Percentiles rank a stretch among this genome's conserved stretches.
Conservation (phyloP, 164 flowering plant genomes). For the Warburgia ugandensis region DNA sequence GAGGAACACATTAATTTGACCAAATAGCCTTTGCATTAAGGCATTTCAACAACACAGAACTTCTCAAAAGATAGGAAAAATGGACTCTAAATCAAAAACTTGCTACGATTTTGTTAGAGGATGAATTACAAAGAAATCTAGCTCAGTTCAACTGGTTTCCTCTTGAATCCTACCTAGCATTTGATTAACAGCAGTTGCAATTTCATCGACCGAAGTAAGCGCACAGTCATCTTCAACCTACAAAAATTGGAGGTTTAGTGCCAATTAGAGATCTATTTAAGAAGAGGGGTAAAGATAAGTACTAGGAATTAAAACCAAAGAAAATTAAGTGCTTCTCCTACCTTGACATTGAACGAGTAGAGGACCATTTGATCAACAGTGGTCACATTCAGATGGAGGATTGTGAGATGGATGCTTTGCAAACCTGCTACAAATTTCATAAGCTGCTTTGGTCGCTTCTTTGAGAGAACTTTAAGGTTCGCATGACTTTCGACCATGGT, state of each 20-base stretch:
- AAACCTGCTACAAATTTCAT: conserved; percentile 57
- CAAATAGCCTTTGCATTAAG: too few relatives aligned
- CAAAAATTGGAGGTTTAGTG: background rate
- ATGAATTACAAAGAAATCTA: too few relatives aligned
- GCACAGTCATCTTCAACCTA: conserved; percentile 72
- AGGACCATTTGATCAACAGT: conserved; percentile 54
- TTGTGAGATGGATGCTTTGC: conserved; percentile 42
- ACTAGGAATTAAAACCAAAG: background rate
- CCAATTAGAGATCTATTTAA: background rate
- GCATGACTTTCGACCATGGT: conserved; percentile 90
- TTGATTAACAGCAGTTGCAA: conserved; percentile 55
- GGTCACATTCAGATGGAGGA: conserved; percentile 81
- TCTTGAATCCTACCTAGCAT: conserved; percentile 48
- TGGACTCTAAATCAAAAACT: background rate
- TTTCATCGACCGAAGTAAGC: conserved; percentile 57
- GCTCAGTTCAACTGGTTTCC: conserved; percentile 25
- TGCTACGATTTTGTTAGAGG: too few relatives aligned
- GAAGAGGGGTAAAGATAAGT: too few relatives aligned
- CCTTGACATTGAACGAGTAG: conserved; percentile 76
- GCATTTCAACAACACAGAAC: background rate
- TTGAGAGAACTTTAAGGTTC: conserved; percentile 56
- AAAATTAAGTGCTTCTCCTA: conserved; percentile 3
- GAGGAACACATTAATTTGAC: too few relatives aligned
- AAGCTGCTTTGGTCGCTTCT: conserved; percentile 55
- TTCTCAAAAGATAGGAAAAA: background rate